A percentile compares a stretch with the other conserved stretches of the same genome.
Evolutionary conservation across 176 grass and related monocot species (phyloP).

Genomic region (Eleusine indica): DNA sequence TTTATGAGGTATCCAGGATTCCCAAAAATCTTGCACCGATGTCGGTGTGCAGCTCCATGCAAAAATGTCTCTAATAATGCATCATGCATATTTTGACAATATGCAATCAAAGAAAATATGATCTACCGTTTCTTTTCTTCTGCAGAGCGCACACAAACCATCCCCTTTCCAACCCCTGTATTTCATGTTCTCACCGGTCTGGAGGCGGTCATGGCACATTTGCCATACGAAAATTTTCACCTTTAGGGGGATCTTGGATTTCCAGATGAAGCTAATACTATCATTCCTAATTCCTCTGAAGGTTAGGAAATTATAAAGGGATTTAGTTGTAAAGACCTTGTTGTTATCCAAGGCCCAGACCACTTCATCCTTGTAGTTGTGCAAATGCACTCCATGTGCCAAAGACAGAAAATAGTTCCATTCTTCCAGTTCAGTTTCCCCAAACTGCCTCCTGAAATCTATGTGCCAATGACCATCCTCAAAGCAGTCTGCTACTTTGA

Average conservation of each 20-base stretch:
- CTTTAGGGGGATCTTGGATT: not conserved
- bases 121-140: not conserved
- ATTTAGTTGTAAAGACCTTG: not conserved
- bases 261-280: not conserved
- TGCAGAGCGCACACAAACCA: not conserved
- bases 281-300: not conserved
- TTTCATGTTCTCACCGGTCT: not conserved
- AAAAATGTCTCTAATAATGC: too few species aligned
- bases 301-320: not conserved
- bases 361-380: too few species aligned
- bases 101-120: not conserved
- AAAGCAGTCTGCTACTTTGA: too few species aligned
- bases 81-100: not conserved
- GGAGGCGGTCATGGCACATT: not conserved
- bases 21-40: too few species aligned
- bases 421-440: too few species aligned
- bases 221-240: not conserved
- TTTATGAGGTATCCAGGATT: too few species aligned
- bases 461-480: too few species aligned
- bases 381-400: too few species aligned
- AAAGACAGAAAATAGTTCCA: too few species aligned
- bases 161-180: rapidly evolving
- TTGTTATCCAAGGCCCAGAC: too few species aligned
- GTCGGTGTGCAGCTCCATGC: too few species aligned
- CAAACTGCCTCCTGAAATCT: too few species aligned